Percentiles rank a stretch among this genome's conserved stretches.
phyloP scores from a whole-genome alignment of 148 eudicot genomes.

The Selenicereus undatus region DNA sequence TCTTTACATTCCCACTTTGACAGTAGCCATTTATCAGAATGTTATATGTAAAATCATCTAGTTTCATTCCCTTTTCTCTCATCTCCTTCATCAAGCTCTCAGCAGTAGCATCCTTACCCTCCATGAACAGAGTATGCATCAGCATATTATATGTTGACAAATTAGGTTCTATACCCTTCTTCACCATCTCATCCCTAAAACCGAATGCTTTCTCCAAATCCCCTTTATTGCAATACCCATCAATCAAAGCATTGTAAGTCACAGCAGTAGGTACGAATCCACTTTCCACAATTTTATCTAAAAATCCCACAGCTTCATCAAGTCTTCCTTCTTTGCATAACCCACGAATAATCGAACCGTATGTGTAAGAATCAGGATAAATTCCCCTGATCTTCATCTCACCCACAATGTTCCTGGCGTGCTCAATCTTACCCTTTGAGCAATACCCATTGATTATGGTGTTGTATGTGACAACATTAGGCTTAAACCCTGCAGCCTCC shows the following conservation, averaged over 20 bases:
- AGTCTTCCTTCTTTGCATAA: slow-evolving; percentile 52
- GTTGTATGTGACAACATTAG: slow-evolving; percentile 64
- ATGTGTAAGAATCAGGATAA: slow-evolving; percentile 64
- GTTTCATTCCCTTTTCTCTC: slow-evolving; percentile 43
- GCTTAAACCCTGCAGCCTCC: slow-evolving; percentile 52
- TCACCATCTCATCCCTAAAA: slow-evolving; percentile 58
- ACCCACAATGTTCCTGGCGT: slow-evolving; percentile 40
- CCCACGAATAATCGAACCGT: slow-evolving; percentile 46
- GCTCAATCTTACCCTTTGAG: slow-evolving; percentile 47
- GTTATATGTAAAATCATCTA: slow-evolving; percentile 60
- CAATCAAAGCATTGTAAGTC: slow-evolving; percentile 63
- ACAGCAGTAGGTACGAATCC: slow-evolving; percentile 51
- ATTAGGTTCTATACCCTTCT: slow-evolving; percentile 42
- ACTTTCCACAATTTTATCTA: slow-evolving; percentile 42
- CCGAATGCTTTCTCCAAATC: slow-evolving; percentile 52
- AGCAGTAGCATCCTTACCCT: slow-evolving; percentile 44
- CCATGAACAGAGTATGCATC: slow-evolving; percentile 59
- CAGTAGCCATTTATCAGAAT: slow-evolving; percentile 67
- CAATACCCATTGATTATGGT: slow-evolving; percentile 61
- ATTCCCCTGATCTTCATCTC: slow-evolving; percentile 54
- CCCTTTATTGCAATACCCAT: slow-evolving; percentile 57
- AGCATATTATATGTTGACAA: slow-evolving; percentile 65
- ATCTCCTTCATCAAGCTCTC: slow-evolving; percentile 58
- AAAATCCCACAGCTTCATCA: slow-evolving; percentile 42
- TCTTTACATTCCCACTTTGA: slow-evolving; percentile 48